Base-by-base conservation (phyloP, 2,329 filamentous ascomycete species). In the Albophoma yamanashiensis region DNA sequence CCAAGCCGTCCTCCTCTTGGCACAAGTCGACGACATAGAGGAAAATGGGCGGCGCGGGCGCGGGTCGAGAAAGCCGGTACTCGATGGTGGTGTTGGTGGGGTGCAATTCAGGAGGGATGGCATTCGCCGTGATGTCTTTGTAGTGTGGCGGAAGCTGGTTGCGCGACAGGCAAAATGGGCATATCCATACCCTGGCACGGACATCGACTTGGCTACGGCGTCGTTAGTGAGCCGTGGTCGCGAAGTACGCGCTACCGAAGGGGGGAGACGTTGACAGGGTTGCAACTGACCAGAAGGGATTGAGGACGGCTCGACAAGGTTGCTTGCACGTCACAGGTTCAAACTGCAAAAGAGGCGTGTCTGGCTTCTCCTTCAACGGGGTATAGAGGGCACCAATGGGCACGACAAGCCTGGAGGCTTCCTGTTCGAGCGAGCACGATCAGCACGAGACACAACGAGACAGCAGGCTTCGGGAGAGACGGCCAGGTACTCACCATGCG, bases 351-450 rank as follows among this genome's bases (percentile, higher is more conserved):
- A 96, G 78, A 59, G 92, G 91, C 31, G 91, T 90, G 64, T 96
- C 89, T 27, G 89, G 86, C 79, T 95, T 95, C 78, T 97, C 93
- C 77, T 97, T 97, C 68, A 97, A 78, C 6, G 93, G 92, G 2
- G 93, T 99, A 76, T 97, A 97, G 56, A 97, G 83, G 66, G 92
- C 92, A 73, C 92, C 94, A 70, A 99, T 97, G 62, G 94, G 94
- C 42, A 97, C 94, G 64, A 97, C 92, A 59, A 97, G 86, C 63
- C 92, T 86, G 62, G 92, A 96, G 60, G 92, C 92, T 87, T 97
- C 92, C 90, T 95, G 62, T 52, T 39, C 25, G 55, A 31, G 6
- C 55, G 47, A 61, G 56, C 36, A 56, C 5, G 8, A 11, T 40
- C 40, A 55, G 20, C 53, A 45, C 9, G 12, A 25, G 36, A n/a